Percentiles rank a stretch among this genome's conserved stretches.
Evolutionary conservation across 495 filamentous ascomycete species (phyloP).

Genomic region (Sabuloglossum arenarium): DNA sequence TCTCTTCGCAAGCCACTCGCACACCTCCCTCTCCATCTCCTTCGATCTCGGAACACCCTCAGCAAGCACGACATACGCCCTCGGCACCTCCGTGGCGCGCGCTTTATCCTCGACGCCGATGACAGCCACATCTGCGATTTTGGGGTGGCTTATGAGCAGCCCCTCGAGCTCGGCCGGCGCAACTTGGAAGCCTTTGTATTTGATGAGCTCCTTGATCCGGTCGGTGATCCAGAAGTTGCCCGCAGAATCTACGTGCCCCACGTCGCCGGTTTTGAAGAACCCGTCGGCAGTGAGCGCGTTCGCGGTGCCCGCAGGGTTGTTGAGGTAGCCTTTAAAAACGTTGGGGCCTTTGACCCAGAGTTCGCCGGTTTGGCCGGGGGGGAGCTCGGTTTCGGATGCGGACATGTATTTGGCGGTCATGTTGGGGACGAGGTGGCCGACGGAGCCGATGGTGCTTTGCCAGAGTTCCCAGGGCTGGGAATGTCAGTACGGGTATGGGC

Average conservation of each 20-base stretch:
- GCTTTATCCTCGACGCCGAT: slow-evolving; percentile 53
- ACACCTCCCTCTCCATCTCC: slow-evolving; percentile 29
- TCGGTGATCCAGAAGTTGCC: slow-evolving; percentile 34
- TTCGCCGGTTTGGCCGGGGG: slow-evolving; percentile 41
- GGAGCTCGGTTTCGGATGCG: slow-evolving; percentile 32
- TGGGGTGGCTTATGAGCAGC: slow-evolving; percentile 44
- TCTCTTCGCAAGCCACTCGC: slow-evolving; percentile 34
- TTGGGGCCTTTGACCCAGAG: slow-evolving; percentile 62
- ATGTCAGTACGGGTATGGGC: slow-evolving; percentile 7
- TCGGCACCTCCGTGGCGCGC: slow-evolving; percentile 59
- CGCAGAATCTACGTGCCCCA: slow-evolving; percentile 33
- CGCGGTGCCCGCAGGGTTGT: slow-evolving; percentile 40
- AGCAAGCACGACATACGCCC: slow-evolving; percentile 57
- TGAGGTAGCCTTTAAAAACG: slow-evolving; percentile 59
- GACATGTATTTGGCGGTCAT: slow-evolving; percentile 68
- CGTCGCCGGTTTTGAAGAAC: slow-evolving; percentile 72
- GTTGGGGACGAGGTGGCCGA: slow-evolving; percentile 62
- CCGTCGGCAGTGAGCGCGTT: slow-evolving; percentile 48
- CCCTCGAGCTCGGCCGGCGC: slow-evolving; percentile 76
- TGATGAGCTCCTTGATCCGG: slow-evolving; percentile 33
- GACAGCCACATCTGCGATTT: slow-evolving; percentile 70
- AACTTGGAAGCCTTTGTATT: slow-evolving; percentile 61
- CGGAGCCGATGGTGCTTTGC: slow-evolving; percentile 55
- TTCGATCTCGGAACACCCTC: slow-evolving; percentile 23
- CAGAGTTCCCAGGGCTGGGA: slow-evolving; percentile 53